A percentile compares a stretch with the other conserved stretches of the same genome.
Conservation (phyloP, 257 asterid genomes). For the Fraxinus americana region DNA sequence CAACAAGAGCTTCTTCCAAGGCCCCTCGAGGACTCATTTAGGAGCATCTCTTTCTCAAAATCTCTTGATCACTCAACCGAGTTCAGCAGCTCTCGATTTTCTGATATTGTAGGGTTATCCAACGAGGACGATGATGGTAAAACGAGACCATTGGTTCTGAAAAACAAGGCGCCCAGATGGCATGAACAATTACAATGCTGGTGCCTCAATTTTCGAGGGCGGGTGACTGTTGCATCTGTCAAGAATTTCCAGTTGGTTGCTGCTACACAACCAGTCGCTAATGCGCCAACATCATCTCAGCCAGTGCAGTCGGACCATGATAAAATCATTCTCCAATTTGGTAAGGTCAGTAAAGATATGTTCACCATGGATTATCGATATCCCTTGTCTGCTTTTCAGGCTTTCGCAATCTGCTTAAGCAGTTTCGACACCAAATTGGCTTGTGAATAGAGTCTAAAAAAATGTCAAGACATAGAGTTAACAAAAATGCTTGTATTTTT, state of each 20-base stretch:
- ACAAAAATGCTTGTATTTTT: slow-evolving; percentile 11
- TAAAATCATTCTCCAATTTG: slow-evolving; percentile 66
- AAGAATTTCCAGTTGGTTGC: slow-evolving; percentile 71
- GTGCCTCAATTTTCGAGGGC: slow-evolving; percentile 74
- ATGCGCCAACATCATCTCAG: slow-evolving; percentile 35
- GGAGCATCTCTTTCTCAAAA: slow-evolving; percentile 57
- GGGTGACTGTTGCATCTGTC: slow-evolving; percentile 71
- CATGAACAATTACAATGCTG: slow-evolving; percentile 73
- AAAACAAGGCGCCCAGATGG: slow-evolving; percentile 72
- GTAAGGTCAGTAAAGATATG: slow-evolving; percentile 70
- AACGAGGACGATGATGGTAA: slow-evolving; percentile 38
- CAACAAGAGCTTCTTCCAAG: slow-evolving; percentile 60
- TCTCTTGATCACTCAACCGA: slow-evolving; percentile 49
- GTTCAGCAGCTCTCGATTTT: slow-evolving; percentile 64
- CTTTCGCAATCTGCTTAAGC: slow-evolving; percentile 74
- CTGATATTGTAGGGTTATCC: slow-evolving; percentile 33
- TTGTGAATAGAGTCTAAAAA: slow-evolving; percentile 47
- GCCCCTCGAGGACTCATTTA: slow-evolving; percentile 61
- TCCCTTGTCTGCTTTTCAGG: slow-evolving; percentile 73
- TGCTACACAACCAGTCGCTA: slow-evolving; percentile 36
- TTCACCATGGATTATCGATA: slow-evolving; percentile 76
- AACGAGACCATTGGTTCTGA: slow-evolving; percentile 55
- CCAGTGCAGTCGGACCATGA: slow-evolving; percentile 48
- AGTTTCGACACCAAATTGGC: slow-evolving; percentile 83
- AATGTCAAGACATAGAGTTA: slow-evolving; percentile 7